Percentiles rank a stretch among this genome's conserved stretches.
phyloP scores from a whole-genome alignment of 1,284 basidiomycete genomes.

The Sutorius eximius region DNA sequence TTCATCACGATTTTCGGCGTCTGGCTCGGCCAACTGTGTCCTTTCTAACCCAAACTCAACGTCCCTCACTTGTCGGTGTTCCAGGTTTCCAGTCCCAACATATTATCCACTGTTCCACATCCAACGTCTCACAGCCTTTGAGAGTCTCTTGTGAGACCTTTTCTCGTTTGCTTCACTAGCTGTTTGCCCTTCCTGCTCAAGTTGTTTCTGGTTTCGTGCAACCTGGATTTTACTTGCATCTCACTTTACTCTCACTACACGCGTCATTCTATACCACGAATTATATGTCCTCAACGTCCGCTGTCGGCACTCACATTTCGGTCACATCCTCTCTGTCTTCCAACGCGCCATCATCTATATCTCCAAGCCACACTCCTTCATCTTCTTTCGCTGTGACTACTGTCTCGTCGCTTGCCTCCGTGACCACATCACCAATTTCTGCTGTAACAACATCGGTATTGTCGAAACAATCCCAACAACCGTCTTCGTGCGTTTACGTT shows the following conservation, averaged over 20 bases:
- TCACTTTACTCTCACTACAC: slow-evolving; percentile 9
- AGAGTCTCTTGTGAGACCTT: slow-evolving; percentile 4
- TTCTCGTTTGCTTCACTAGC: neutral
- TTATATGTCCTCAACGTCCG: slow-evolving; percentile 23
- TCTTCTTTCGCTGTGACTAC: slow-evolving; percentile 4
- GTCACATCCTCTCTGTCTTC: slow-evolving; percentile 2
- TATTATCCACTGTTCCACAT: slow-evolving; percentile 1
- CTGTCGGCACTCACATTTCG: slow-evolving; percentile 5
- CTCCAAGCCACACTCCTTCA: neutral
- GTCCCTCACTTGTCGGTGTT: neutral
- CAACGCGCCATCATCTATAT: slow-evolving; percentile 2
- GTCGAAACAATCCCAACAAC: slow-evolving; percentile 10
- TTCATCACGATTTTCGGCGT: neutral
- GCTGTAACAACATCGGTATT: slow-evolving; percentile 9
- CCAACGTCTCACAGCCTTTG: neutral
- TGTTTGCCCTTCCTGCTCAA: slow-evolving; percentile 3
- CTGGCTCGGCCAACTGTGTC: neutral
- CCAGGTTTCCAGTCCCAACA: neutral
- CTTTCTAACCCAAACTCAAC: neutral
- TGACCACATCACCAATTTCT: slow-evolving; percentile 7
- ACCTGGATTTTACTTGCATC: slow-evolving; percentile 6
- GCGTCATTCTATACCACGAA: slow-evolving; percentile 5
- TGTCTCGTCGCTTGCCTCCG: slow-evolving; percentile 5
- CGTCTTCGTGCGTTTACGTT: slow-evolving; percentile 26
- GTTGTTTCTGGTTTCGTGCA: slow-evolving; percentile 9